Percentiles rank a stretch among this genome's conserved stretches.
phyloP scores from a whole-genome alignment of 2,329 filamentous ascomycete genomes.

The Pezicula radicicola region DNA sequence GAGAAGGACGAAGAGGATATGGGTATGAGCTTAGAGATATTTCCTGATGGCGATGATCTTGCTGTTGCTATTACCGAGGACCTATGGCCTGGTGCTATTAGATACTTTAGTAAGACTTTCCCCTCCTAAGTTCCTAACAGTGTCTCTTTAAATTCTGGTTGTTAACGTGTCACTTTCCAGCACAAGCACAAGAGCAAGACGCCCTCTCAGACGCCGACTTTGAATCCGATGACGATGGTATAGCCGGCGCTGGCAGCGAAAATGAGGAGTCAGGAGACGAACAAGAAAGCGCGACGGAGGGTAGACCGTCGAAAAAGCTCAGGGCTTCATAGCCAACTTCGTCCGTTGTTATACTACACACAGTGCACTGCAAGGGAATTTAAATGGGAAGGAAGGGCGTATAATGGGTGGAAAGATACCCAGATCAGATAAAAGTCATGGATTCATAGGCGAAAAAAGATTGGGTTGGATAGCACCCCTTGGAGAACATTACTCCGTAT shows the following conservation, averaged over 20 bases:
- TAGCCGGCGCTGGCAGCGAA: slow-evolving; percentile 14
- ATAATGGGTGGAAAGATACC: too few species aligned
- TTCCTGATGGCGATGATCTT: slow-evolving; percentile 81
- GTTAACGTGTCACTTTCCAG: slow-evolving; percentile 41
- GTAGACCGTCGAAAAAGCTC: slow-evolving; percentile 16
- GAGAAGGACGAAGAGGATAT: slow-evolving; percentile 48
- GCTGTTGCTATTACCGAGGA: slow-evolving; percentile 82
- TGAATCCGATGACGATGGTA: slow-evolving; percentile 58
- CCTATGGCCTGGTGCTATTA: slow-evolving; percentile 82
- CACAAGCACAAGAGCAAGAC: slow-evolving; percentile 68
- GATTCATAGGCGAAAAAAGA: too few species aligned
- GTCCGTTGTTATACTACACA: too few species aligned
- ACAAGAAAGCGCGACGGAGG: background rate
- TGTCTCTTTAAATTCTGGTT: background rate
- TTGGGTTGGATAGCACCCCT: too few species aligned
- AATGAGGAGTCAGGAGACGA: slow-evolving; percentile 3
- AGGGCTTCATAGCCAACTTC: background rate
- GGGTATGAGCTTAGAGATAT: slow-evolving; percentile 74
- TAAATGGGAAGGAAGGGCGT: too few species aligned
- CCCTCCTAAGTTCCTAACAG: background rate
- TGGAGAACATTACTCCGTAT: too few species aligned
- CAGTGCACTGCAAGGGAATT: too few species aligned
- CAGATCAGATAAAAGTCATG: too few species aligned
- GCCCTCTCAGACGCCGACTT: slow-evolving; percentile 68
- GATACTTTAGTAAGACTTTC: slow-evolving; percentile 76